phyloP scores from a whole-genome alignment of 164 flowering plant species.

The Taxillus chinensis region DNA sequence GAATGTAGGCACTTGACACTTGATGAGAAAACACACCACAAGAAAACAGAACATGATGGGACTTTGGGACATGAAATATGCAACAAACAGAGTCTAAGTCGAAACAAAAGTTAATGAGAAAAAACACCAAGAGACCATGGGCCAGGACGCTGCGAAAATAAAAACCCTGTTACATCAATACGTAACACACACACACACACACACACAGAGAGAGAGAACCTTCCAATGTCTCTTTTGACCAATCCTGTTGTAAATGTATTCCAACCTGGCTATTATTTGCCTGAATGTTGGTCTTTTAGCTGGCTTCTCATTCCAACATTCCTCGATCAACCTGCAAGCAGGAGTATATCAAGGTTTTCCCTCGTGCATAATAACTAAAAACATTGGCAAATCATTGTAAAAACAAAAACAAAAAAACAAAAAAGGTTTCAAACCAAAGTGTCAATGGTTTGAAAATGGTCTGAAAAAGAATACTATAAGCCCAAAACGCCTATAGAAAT shows the following conservation, averaged over 20 bases:
- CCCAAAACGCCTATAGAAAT: too few relatives aligned
- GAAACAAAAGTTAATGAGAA: too few relatives aligned
- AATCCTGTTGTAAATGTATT: conserved; percentile 32
- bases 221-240: conserved; percentile 66
- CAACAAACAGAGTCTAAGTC: too few relatives aligned
- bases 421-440: not conserved
- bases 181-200: not conserved
- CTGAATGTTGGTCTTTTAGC: conserved; percentile 72
- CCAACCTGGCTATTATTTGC: conserved; percentile 55
- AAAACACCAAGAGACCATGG: too few relatives aligned
- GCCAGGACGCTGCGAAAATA: too few relatives aligned
- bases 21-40: too few relatives aligned
- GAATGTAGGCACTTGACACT: too few relatives aligned
- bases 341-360: not conserved
- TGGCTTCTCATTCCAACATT: conserved; percentile 84
- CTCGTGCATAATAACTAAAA: not conserved
- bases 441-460: too few relatives aligned
- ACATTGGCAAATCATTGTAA: not conserved
- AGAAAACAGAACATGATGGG: too few relatives aligned
- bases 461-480: too few relatives aligned
- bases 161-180: not conserved
- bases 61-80: too few relatives aligned
- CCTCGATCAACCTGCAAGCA: conserved; percentile 67
- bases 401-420: not conserved
- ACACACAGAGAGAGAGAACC: conserved; percentile 25